Evolutionary conservation across 345 rosid genomes (phyloP).

Genomic region (Pugionium cornutum): DNA sequence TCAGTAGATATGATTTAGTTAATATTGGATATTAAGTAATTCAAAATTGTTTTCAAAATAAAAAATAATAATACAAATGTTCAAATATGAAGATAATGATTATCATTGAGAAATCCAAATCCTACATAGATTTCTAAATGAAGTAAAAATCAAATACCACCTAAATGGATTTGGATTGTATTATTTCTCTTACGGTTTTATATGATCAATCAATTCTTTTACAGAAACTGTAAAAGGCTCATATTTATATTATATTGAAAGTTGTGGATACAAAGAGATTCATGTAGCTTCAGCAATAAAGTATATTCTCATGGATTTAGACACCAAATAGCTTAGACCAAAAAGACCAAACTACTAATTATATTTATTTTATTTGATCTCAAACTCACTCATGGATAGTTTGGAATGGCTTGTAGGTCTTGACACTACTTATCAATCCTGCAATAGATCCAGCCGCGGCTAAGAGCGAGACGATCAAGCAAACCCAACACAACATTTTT

Average conservation of each 20-base stretch:
- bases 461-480: slow-evolving; percentile 64
- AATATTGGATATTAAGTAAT: too few species aligned
- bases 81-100: too few species aligned
- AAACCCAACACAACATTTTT: slow-evolving; percentile 59
- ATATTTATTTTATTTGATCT: slow-evolving; percentile 11
- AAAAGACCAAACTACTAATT: slow-evolving; percentile 31
- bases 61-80: too few species aligned
- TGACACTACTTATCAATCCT: slow-evolving; percentile 66
- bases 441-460: slow-evolving; percentile 76
- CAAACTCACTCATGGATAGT: slow-evolving; percentile 37
- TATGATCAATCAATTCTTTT: slow-evolving; percentile 29
- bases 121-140: too few species aligned
- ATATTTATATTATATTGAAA: slow-evolving; percentile 28
- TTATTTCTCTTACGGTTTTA: background rate
- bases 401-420: slow-evolving; percentile 72
- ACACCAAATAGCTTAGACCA: slow-evolving; percentile 23
- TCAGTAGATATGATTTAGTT: too few species aligned
- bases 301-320: slow-evolving; percentile 29
- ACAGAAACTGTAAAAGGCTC: slow-evolving; percentile 16
- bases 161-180: too few species aligned
- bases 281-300: slow-evolving; percentile 12
- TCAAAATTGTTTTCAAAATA: too few species aligned
- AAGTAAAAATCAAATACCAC: too few species aligned
- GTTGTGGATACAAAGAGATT: slow-evolving; percentile 25
- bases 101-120: too few species aligned